A percentile compares a stretch with the other conserved stretches of the same genome.
phyloP scores from a whole-genome alignment of 2,329 filamentous ascomycete species.

The Stemphylium vesicarium region DNA sequence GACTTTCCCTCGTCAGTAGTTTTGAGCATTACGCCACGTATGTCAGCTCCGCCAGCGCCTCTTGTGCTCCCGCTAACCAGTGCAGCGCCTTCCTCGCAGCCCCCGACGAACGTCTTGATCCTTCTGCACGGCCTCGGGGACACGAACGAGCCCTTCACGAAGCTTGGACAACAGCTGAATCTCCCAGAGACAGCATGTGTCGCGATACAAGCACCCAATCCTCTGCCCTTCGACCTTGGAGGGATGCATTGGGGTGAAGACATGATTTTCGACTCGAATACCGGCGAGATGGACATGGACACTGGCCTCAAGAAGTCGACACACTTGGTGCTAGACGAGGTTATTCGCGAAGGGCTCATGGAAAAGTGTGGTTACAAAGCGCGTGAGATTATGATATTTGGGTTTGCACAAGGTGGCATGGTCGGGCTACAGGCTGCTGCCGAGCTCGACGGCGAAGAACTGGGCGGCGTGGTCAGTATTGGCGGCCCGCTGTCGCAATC shows the following conservation, averaged over 20 bases:
- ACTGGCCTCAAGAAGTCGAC: constrained; percentile 57
- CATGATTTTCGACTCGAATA: constrained; percentile 60
- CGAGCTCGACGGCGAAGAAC: constrained; percentile 48
- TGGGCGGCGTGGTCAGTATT: constrained; percentile 67
- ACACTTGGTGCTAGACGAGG: constrained; percentile 50
- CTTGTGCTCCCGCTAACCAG: constrained; percentile 21
- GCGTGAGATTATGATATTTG: constrained; percentile 61
- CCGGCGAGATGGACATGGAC: constrained; percentile 61
- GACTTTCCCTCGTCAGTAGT: constrained; percentile 53
- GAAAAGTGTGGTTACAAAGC: constrained; percentile 57
- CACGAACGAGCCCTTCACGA: constrained; percentile 69
- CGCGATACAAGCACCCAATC: constrained; percentile 72
- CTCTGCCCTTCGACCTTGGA: constrained; percentile 71
- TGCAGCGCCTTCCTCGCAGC: constrained; percentile 55
- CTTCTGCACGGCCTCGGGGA: constrained; percentile 88
- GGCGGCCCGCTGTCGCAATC: constrained; percentile 63
- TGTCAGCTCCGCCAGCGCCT: constrained; percentile 22
- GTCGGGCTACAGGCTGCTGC: constrained; percentile 56
- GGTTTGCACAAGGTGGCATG: constrained; percentile 66
- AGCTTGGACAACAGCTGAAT: constrained; percentile 70
- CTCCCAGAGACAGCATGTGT: constrained; percentile 81
- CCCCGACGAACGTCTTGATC: constrained; percentile 76
- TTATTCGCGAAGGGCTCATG: constrained; percentile 55
- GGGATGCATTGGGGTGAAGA: constrained; percentile 70
- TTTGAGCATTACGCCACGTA: constrained; percentile 55